Percentiles rank a stretch among this genome's conserved stretches.
phyloP scores from a whole-genome alignment of 1,284 basidiomycete genomes.

The Naganishia cerealis region DNA sequence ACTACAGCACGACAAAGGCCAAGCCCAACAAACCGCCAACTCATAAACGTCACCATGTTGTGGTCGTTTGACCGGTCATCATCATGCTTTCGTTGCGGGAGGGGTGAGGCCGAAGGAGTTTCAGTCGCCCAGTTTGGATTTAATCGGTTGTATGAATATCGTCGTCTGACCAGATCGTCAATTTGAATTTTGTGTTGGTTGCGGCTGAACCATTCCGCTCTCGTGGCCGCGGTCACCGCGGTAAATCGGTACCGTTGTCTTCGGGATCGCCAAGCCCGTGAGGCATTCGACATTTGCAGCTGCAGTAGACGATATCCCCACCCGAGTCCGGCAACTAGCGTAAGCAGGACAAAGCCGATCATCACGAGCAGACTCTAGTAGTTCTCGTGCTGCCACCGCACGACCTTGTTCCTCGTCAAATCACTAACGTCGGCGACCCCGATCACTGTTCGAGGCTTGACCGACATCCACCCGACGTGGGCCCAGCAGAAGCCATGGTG shows the following conservation, averaged over 20 bases:
- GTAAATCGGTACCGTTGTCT: too few species aligned
- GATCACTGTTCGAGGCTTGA: slow-evolving; percentile 82
- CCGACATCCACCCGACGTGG: slow-evolving; percentile 87
- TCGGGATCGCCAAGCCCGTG: too few species aligned
- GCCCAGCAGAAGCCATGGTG: slow-evolving; percentile 73
- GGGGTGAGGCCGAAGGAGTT: not conserved
- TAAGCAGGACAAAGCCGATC: slow-evolving; percentile 75
- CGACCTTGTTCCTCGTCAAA: slow-evolving; percentile 70
- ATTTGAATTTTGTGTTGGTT: too few species aligned
- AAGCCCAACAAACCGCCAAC: slow-evolving; percentile 62
- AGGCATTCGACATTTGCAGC: too few species aligned
- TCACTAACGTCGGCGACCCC: slow-evolving; percentile 87
- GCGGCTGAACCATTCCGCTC: too few species aligned
- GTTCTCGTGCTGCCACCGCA: slow-evolving; percentile 80
- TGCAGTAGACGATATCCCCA: slow-evolving; percentile 57
- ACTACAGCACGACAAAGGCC: slow-evolving; percentile 61
- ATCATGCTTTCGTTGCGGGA: not conserved
- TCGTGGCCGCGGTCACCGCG: too few species aligned
- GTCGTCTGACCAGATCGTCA: too few species aligned
- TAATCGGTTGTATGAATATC: slow-evolving; percentile 7
- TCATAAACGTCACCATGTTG: not conserved
- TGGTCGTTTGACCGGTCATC: not conserved
- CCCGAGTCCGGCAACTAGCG: slow-evolving; percentile 69
- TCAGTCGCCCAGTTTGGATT: not conserved
- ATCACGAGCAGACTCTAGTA: slow-evolving; percentile 71